Conservation (phyloP, 495 filamentous ascomycete species). For the Aspergillus bridgeri region DNA sequence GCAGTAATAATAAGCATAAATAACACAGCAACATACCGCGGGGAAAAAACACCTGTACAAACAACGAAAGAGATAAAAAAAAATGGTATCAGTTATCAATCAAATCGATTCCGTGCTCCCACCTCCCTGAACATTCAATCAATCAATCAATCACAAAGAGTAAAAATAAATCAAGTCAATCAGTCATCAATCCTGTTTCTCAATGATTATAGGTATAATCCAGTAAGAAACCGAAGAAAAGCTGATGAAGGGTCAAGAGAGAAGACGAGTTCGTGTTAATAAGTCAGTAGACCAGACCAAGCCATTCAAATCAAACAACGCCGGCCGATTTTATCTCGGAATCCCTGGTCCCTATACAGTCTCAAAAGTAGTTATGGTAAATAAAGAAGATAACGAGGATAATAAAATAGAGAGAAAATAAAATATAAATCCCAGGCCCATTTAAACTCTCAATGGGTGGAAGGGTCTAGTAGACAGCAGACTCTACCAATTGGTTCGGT, state of each 20-base stretch:
- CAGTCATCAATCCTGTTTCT: background rate
- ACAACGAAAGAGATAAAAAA: background rate
- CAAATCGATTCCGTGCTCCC: conserved; percentile 25
- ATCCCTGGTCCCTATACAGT: conserved; percentile 21
- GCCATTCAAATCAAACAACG: conserved; percentile 15
- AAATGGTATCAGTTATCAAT: conserved; percentile 36
- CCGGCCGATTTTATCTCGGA: conserved; percentile 21
- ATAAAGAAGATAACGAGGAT: conserved; percentile 3
- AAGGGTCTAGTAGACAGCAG: background rate
- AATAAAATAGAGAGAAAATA: background rate
- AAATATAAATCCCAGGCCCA: background rate
- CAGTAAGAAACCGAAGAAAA: conserved; percentile 1
- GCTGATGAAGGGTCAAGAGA: background rate
- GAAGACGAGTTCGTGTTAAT: background rate
- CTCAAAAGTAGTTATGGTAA: conserved; percentile 13
- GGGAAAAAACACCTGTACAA: conserved; percentile 31
- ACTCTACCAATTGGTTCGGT: background rate
- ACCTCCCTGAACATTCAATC: background rate
- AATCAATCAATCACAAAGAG: conserved; percentile 15
- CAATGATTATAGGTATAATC: background rate
- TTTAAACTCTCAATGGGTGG: background rate
- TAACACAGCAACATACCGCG: conserved; percentile 3
- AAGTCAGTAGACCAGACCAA: background rate
- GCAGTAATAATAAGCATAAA: background rate
- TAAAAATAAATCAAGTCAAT: conserved; percentile 11